A percentile compares a stretch with the other conserved stretches of the same genome.
phyloP scores from a whole-genome alignment of 352 stramenopile genomes.

The Phytopythium mirpurense region DNA sequence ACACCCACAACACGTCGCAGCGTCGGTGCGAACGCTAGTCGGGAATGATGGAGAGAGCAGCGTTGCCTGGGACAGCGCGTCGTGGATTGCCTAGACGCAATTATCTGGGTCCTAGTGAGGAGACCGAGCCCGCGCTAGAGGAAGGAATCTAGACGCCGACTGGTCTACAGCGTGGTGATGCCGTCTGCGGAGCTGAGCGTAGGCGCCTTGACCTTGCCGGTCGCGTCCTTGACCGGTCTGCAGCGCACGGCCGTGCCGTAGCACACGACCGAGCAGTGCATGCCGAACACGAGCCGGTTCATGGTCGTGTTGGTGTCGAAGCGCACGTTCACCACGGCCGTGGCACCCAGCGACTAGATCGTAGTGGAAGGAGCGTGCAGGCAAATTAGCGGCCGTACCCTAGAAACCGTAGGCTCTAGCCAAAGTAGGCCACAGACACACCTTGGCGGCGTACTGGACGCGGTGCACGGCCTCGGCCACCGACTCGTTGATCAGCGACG shows the following conservation, averaged over 20 bases:
- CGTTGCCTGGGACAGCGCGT: not conserved
- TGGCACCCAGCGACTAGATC: constrained; percentile 56
- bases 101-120: not conserved
- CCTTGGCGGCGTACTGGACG: constrained; percentile 66
- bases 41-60: not conserved
- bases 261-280: constrained; percentile 77
- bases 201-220: constrained; percentile 5
- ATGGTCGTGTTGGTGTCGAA: constrained; percentile 85
- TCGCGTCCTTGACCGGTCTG: constrained; percentile 19
- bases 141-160: no score
- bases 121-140: no score
- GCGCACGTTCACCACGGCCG: constrained; percentile 69
- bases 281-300: constrained; percentile 79
- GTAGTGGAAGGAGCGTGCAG: not conserved
- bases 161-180: constrained; percentile 2
- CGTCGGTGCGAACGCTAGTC: no score
- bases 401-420: no score
- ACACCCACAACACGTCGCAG: not conserved
- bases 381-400: not conserved
- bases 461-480: constrained; percentile 72
- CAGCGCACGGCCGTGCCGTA: constrained; percentile 76
- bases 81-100: not conserved
- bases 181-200: constrained; percentile 3
- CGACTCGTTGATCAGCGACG: constrained; percentile 80
- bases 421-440: not conserved